phyloP scores from a whole-genome alignment of 192 early-diverging fungal species.

The Phycomyces blakesleeanus region DNA sequence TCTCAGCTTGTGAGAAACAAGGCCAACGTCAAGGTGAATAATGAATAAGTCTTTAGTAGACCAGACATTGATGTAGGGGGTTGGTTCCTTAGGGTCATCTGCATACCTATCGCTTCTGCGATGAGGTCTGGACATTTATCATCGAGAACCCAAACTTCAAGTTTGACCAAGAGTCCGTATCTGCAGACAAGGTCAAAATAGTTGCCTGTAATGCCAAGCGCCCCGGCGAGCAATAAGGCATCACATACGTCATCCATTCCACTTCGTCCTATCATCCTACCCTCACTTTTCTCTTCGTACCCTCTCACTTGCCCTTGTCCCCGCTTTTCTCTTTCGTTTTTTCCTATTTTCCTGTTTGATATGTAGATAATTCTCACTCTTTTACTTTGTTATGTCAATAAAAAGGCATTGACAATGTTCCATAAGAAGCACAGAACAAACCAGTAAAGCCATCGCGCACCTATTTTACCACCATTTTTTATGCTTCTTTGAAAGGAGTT shows the following conservation, averaged over 20 bases:
- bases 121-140: constrained; percentile 99
- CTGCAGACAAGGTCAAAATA: constrained; percentile 90
- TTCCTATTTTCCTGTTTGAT: background rate
- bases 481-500: no score
- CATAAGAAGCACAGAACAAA: background rate
- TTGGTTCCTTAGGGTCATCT: constrained; percentile 63
- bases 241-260: background rate
- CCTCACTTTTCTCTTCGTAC: background rate
- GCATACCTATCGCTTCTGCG: constrained; percentile 89
- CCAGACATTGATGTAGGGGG: background rate
- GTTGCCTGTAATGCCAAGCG: constrained; percentile 86
- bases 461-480: no score
- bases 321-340: background rate
- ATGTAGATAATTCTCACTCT: background rate
- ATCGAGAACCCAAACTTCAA: constrained; percentile 82
- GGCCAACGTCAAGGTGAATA: constrained; percentile 78
- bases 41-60: background rate
- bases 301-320: background rate
- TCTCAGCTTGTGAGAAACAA: constrained; percentile 73
- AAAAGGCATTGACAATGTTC: background rate
- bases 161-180: constrained; percentile 78
- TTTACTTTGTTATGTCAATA: constrained; percentile 3
- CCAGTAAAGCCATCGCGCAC: background rate
- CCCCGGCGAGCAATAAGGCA: constrained; percentile 56
- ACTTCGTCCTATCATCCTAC: background rate